Conservation (phyloP, 1,284 basidiomycete genomes). For the Moniliophthora roreri region DNA sequence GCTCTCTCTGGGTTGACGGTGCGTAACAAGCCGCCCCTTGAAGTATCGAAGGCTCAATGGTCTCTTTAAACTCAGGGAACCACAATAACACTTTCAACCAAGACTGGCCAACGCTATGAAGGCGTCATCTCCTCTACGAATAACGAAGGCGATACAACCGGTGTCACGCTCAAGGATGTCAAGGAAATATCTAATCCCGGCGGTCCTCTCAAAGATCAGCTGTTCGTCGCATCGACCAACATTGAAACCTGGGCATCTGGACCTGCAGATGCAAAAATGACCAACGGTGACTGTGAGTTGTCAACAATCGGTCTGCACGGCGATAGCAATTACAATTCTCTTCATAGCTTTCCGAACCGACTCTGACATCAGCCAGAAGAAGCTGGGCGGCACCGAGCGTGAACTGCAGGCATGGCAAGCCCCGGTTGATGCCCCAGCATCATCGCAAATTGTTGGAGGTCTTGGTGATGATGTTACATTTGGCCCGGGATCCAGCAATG, state of each 20-base stretch:
- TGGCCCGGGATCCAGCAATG: slow-evolving; percentile 47
- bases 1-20: slow-evolving; percentile 66
- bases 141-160: slow-evolving; percentile 63
- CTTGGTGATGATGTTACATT: slow-evolving; percentile 67
- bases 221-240: slow-evolving; percentile 69
- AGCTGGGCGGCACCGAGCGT: slow-evolving; percentile 60
- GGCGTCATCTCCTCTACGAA: slow-evolving; percentile 65
- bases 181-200: slow-evolving; percentile 65
- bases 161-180: slow-evolving; percentile 74
- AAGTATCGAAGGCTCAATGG: neutral
- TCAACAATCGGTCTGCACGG: slow-evolving; percentile 4
- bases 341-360: slow-evolving; percentile 83
- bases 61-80: slow-evolving; percentile 50
- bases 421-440: slow-evolving; percentile 25
- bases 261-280: slow-evolving; percentile 65
- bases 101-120: slow-evolving; percentile 67
- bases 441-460: slow-evolving; percentile 24
- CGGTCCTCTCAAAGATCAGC: slow-evolving; percentile 62
- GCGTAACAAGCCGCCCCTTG: slow-evolving; percentile 28
- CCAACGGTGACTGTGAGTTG: slow-evolving; percentile 66
- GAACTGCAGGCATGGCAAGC: slow-evolving; percentile 84
- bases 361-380: slow-evolving; percentile 75
- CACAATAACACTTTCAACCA: slow-evolving; percentile 68
- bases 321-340: slow-evolving; percentile 9
- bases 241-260: slow-evolving; percentile 73